Conservation (phyloP, 2,329 filamentous ascomycete species). For the Juglanconis oblonga region DNA sequence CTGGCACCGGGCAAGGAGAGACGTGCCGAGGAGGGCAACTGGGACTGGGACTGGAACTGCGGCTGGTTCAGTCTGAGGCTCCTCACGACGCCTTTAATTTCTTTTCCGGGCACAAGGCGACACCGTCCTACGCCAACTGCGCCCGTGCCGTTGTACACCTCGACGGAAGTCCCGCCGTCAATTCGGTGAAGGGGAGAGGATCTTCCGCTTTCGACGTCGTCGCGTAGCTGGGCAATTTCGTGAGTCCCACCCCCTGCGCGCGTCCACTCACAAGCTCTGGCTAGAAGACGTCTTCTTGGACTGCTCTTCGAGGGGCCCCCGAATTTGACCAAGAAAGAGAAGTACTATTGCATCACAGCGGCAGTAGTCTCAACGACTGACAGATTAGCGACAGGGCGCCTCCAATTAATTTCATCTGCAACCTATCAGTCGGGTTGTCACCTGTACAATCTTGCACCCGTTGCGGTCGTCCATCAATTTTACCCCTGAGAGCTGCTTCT, state of each 20-base stretch:
- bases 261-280: too few relatives aligned
- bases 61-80: slow-evolving; percentile 6
- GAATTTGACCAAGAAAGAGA: neutral
- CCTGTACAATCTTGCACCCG: slow-evolving; percentile 10
- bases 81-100: slow-evolving; percentile 16
- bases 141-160: neutral
- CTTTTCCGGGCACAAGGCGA: slow-evolving; percentile 14
- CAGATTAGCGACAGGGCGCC: slow-evolving; percentile 11
- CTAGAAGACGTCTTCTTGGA: too few relatives aligned
- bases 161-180: too few relatives aligned
- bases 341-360: neutral
- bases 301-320: too few relatives aligned
- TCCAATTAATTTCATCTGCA: slow-evolving; percentile 17
- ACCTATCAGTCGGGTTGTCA: slow-evolving; percentile 8
- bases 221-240: too few relatives aligned
- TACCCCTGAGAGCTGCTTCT: slow-evolving; percentile 18
- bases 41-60: neutral
- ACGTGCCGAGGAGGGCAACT: neutral
- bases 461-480: neutral
- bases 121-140: slow-evolving; percentile 3
- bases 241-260: too few relatives aligned
- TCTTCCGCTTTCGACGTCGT: too few relatives aligned
- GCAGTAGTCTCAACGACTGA: slow-evolving; percentile 4
- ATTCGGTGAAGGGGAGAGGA: too few relatives aligned
- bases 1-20: too few relatives aligned